Base-by-base conservation (phyloP, 257 asterid genomes). In the Euphrasia confusa region DNA sequence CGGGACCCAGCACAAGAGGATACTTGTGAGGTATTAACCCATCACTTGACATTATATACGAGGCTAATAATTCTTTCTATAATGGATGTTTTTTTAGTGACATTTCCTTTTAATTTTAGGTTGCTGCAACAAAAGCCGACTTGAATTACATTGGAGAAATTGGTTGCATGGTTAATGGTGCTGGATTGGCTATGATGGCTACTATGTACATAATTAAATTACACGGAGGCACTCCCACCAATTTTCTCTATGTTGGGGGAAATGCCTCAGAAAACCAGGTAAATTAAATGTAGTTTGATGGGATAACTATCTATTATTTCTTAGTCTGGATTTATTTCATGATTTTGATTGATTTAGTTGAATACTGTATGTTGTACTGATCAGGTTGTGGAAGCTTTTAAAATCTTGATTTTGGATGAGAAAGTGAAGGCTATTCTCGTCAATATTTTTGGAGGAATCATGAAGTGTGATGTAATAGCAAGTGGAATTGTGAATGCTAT, bases 161-260 rank as follows among this genome's bases (percentile, higher is more conserved):
- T 47, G 99, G 99, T 67, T 93, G 99, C 77, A 93, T 93, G 99
- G 99, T 93, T 61, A 93, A 93, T 76, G 99, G 99, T 71, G 99
- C 99, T 79, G 99, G 99, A 56, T 78, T 93, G 73, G 99, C 97
- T 63, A 93, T 93, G 24, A 21, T 21, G 99, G 96, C 99, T 52
- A 93, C 97, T 17, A 93, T 93, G 99, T 97, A 93, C 71, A 93
- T 93, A 49, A 93, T 93, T 70, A 93, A 93, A 84, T 68, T 89
- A 24, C 97, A 89, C 58, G 99, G 97, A 61, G 99, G 99, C 68
- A 93, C 99, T 59, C 99, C 99, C 40, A 97, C 99, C 70, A 93
- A 89, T 79, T 93, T 93, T 74, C 97, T 93, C 62, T 97, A 93
- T 78, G 99, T 93, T 63, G 99, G 99, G 59, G 99, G 99, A 62